Evolutionary conservation across 108 stramenopile species (phyloP).

Genomic region (Seminavis robusta): DNA sequence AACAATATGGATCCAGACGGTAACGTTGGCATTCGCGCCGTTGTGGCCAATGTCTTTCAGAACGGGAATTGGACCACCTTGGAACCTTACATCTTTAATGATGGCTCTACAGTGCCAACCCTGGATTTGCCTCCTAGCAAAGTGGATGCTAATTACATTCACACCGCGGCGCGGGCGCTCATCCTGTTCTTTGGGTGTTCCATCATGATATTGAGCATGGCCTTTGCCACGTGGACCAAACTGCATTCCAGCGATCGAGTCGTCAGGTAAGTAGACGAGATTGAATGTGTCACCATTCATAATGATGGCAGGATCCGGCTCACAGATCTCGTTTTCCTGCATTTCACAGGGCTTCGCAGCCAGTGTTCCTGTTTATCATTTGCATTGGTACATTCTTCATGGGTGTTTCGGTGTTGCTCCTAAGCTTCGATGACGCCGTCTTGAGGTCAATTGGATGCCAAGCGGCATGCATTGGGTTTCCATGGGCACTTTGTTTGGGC

Average conservation of each 20-base stretch:
- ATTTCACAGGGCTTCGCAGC: constrained; percentile 43
- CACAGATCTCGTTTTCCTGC: too few relatives aligned
- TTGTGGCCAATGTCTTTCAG: constrained; percentile 29
- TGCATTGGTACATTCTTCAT: constrained; percentile 45
- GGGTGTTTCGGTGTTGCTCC: constrained; percentile 27
- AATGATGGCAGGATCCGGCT: constrained; percentile 14
- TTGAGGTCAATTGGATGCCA: neutral
- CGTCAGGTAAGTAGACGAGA: too few relatives aligned
- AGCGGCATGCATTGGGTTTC: constrained; percentile 18
- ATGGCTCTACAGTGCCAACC: constrained; percentile 29
- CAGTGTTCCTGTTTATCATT: constrained; percentile 37
- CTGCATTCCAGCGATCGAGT: constrained; percentile 16
- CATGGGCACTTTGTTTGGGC: constrained; percentile 38
- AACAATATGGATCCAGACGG: too few relatives aligned
- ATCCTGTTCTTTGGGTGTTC: constrained; percentile 11
- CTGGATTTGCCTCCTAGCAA: constrained; percentile 33
- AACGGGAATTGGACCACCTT: constrained; percentile 26
- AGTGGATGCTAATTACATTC: too few relatives aligned
- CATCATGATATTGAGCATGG: constrained; percentile 8
- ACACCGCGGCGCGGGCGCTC: too few relatives aligned
- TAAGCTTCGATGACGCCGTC: constrained; percentile 22
- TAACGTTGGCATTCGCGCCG: neutral
- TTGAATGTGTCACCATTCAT: too few relatives aligned
- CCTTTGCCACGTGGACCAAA: constrained; percentile 21
- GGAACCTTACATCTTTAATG: constrained; percentile 31